Evolutionary conservation across 192 early-diverging fungal genomes (phyloP).

Genomic region (Backusella psychrophila): DNA sequence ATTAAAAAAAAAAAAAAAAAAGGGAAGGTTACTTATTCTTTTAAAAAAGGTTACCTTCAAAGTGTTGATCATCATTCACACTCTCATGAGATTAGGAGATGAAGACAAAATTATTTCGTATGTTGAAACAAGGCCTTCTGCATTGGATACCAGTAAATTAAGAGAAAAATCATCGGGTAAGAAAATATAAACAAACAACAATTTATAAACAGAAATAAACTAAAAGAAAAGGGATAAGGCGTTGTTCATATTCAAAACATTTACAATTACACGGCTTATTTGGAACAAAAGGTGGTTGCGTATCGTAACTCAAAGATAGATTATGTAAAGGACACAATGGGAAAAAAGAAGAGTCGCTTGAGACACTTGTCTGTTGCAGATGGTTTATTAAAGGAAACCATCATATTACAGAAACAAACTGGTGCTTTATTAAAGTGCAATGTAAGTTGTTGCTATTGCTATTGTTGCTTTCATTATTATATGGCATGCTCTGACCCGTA

Average conservation of each 20-base stretch:
- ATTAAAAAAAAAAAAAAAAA: neutral
- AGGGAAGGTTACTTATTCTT: neutral
- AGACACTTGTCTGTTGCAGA: conserved; percentile 54
- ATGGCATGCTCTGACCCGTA: neutral
- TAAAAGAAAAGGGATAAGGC: neutral
- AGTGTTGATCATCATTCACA: conserved; percentile 70
- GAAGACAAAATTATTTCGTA: conserved; percentile 61
- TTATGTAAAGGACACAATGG: conserved; percentile 55
- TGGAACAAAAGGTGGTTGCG: conserved; percentile 68
- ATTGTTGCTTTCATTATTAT: neutral
- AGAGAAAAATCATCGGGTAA: conserved; percentile 48
- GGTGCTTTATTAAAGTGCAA: conserved; percentile 67
- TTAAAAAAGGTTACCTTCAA: conserved; percentile 67
- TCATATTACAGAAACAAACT: conserved; percentile 70
- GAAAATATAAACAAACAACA: neutral
- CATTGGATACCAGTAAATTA: conserved; percentile 49
- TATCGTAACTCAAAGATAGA: conserved; percentile 67
- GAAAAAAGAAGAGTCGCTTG: conserved; percentile 39
- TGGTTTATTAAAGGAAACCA: conserved; percentile 63
- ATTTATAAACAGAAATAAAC: neutral
- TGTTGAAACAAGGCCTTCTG: conserved; percentile 45
- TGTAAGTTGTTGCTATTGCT: conserved; percentile 39
- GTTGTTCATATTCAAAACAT: conserved; percentile 65
- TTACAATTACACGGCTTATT: conserved; percentile 65
- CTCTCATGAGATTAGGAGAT: conserved; percentile 66